phyloP scores from a whole-genome alignment of 176 grass and related monocot species.

The Ensete ventricosum region DNA sequence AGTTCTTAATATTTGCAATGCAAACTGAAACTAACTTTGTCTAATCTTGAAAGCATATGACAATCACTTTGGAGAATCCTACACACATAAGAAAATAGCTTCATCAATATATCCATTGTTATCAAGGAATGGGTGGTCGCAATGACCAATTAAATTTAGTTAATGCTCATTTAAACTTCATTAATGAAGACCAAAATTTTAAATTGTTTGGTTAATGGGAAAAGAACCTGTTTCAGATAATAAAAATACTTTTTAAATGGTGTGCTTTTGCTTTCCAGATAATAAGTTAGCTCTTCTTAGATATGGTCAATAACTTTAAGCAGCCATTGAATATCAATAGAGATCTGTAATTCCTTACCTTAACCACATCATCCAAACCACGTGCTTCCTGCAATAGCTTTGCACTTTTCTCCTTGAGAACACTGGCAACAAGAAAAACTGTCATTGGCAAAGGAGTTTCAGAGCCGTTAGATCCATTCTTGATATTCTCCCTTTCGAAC shows the following conservation, averaged over 20 bases:
- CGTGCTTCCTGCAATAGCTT: constrained; percentile 78
- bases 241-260: no score
- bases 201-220: no score
- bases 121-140: no score
- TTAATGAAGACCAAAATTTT: no score
- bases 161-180: no score
- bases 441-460: constrained; percentile 90
- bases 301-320: background rate
- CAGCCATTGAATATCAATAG: background rate
- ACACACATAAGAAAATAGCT: no score
- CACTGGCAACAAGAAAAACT: constrained; percentile 97
- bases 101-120: no score
- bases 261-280: no score
- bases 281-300: background rate
- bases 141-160: no score
- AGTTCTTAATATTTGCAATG: background rate
- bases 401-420: constrained; percentile 94
- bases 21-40: background rate
- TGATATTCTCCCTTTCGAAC: constrained; percentile 64
- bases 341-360: constrained; percentile 33
- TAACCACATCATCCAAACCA: constrained; percentile 92
- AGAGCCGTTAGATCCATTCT: constrained; percentile 38
- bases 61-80: no score
- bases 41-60: background rate
- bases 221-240: no score